phyloP scores from a whole-genome alignment of 2,329 filamentous ascomycete species.

The Neurospora sp. region DNA sequence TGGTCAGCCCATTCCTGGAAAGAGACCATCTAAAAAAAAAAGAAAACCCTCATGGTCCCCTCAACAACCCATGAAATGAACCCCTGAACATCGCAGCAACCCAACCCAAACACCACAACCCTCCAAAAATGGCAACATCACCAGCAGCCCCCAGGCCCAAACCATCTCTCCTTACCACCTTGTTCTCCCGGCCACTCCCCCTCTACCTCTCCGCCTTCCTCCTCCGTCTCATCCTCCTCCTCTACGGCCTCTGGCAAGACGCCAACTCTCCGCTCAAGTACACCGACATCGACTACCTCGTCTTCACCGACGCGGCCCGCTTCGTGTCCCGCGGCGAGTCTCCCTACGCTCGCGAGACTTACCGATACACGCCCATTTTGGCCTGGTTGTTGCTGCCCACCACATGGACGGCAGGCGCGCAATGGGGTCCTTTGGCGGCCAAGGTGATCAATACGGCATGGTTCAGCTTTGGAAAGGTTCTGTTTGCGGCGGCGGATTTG shows the following conservation, averaged over 20 bases:
- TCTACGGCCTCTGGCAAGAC: constrained; percentile 91
- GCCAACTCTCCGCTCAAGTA: constrained; percentile 88
- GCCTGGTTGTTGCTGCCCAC: constrained; percentile 87
- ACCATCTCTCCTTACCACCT: constrained; percentile 16
- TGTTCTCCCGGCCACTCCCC: constrained; percentile 31
- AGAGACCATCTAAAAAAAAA: neutral
- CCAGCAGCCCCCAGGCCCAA: neutral
- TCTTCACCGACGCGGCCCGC: constrained; percentile 91
- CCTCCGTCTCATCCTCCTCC: constrained; percentile 62
- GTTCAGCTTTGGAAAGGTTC: constrained; percentile 77
- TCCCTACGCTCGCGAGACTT: constrained; percentile 85
- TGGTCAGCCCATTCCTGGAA: neutral
- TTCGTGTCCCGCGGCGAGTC: constrained; percentile 58
- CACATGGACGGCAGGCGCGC: constrained; percentile 34
- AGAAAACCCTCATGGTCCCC: neutral
- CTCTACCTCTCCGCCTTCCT: constrained; percentile 49
- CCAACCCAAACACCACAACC: neutral
- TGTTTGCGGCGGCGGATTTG: constrained; percentile 79
- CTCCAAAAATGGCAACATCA: constrained; percentile 6
- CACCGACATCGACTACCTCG: constrained; percentile 97
- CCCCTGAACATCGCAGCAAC: neutral
- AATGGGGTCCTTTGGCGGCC: constrained; percentile 3
- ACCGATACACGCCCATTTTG: constrained; percentile 90
- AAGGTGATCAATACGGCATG: constrained; percentile 27
- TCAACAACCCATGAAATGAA: neutral